Percentiles rank a stretch among this genome's conserved stretches.
Conservation (phyloP, 2,329 filamentous ascomycete species). For the Cladophialophora psammophila region DNA sequence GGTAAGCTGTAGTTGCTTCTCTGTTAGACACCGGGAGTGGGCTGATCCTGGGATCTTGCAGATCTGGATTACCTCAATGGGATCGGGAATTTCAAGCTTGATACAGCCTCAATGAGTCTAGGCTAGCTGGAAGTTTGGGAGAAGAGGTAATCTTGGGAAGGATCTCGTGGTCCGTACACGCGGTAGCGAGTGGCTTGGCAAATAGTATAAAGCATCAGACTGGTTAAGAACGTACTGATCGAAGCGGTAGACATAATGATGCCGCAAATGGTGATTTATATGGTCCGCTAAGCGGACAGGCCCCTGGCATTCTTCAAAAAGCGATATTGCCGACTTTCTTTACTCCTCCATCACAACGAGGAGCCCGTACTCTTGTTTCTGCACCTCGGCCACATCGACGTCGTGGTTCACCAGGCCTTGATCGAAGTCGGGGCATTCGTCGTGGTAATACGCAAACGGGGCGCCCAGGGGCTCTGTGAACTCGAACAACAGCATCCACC, state of each 20-base stretch:
- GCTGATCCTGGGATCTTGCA: slow-evolving; percentile 10
- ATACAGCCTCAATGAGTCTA: slow-evolving; percentile 33
- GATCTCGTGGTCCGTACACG: background rate
- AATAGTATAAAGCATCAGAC: too few species aligned
- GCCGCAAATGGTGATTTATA: too few species aligned
- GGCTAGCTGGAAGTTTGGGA: slow-evolving; percentile 22
- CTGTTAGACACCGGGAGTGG: background rate
- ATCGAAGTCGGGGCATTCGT: background rate
- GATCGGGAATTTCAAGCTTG: slow-evolving; percentile 33
- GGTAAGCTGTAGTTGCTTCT: slow-evolving; percentile 50
- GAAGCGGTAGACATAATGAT: too few species aligned
- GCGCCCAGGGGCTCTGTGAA: slow-evolving; percentile 20
- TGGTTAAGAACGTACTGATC: too few species aligned
- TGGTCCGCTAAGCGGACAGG: too few species aligned
- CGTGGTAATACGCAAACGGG: slow-evolving; percentile 18
- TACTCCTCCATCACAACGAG: slow-evolving; percentile 18
- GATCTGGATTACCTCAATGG: slow-evolving; percentile 37
- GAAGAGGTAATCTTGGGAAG: background rate
- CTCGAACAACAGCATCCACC: slow-evolving; percentile 29
- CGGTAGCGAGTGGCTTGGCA: too few species aligned
- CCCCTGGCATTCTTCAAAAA: too few species aligned
- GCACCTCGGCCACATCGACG: slow-evolving; percentile 8
- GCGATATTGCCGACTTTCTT: background rate
- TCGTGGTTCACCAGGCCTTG: slow-evolving; percentile 9
- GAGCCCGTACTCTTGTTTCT: slow-evolving; percentile 18